Conservation (phyloP, 441 rosid genomes). For the Populus tomentosa region DNA sequence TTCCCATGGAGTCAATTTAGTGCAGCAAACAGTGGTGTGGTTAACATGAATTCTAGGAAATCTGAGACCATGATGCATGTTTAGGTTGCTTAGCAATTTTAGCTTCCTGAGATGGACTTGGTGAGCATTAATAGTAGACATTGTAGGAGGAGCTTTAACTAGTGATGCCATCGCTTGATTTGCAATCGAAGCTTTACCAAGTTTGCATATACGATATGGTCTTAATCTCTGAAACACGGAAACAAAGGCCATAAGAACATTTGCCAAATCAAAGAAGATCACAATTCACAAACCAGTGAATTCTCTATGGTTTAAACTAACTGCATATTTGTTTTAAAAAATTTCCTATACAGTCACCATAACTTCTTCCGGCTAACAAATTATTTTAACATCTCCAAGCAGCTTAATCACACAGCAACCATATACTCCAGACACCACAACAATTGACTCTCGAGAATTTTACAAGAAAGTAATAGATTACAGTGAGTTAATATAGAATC, state of each 20-base stretch:
- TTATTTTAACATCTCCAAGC: not conserved
- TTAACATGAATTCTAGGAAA: conserved; percentile 20
- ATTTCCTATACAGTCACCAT: not conserved
- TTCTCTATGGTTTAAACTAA: not conserved
- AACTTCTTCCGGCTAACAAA: not conserved
- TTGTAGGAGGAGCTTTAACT: conserved; percentile 30
- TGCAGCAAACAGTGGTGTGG: conserved; percentile 37
- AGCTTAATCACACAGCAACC: not conserved
- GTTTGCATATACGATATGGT: conserved; percentile 11
- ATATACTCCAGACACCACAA: not conserved
- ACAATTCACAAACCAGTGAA: not conserved
- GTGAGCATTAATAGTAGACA: conserved; percentile 19
- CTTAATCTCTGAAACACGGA: not conserved
- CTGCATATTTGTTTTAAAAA: not conserved
- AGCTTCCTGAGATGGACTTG: conserved; percentile 26
- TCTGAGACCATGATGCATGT: conserved; percentile 9
- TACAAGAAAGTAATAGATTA: not conserved
- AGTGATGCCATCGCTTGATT: conserved; percentile 48
- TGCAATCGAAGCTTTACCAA: conserved; percentile 29
- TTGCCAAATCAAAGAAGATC: not conserved
- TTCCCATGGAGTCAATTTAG: conserved; percentile 64
- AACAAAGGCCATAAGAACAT: not conserved
- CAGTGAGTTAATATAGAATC: not conserved
- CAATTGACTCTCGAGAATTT: not conserved
- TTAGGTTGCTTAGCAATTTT: conserved; percentile 24